Evolutionary conservation across 176 grass and related monocot genomes (phyloP).

Genomic region (Luzula sylvatica): DNA sequence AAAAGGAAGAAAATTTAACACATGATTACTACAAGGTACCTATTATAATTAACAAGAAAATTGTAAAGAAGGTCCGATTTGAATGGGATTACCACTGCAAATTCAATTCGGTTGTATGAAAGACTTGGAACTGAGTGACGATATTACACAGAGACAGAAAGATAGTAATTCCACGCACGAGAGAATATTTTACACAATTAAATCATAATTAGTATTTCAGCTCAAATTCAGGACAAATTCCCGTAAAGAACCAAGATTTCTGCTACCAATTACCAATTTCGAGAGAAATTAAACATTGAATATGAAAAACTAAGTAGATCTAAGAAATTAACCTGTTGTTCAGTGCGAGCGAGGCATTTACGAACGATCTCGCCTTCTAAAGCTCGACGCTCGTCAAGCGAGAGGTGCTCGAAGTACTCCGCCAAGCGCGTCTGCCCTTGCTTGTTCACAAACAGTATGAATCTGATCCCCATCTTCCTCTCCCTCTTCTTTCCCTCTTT

Average conservation of each 20-base stretch:
- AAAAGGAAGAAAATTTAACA: not conserved
- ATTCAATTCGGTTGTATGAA: too few species aligned
- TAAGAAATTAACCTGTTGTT: constrained; percentile 45
- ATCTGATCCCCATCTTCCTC: constrained; percentile 74
- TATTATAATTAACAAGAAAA: not conserved
- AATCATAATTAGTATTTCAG: not conserved
- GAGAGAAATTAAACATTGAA: not conserved
- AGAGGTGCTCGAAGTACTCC: constrained; percentile 98
- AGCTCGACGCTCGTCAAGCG: constrained; percentile 86
- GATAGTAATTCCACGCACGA: too few species aligned
- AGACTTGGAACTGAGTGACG: too few species aligned
- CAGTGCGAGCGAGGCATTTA: constrained; percentile 96
- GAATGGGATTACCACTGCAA: too few species aligned
- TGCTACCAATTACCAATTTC: too few species aligned
- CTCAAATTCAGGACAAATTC: not conserved
- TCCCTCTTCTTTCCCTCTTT: not conserved
- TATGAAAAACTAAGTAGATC: not conserved
- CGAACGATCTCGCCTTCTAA: constrained; percentile 99
- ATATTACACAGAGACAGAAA: too few species aligned
- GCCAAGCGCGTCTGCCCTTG: constrained; percentile 94
- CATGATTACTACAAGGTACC: not conserved
- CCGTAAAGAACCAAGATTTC: not conserved
- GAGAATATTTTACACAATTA: not conserved
- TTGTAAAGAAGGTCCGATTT: not conserved
- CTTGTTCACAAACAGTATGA: constrained; percentile 96